Evolutionary conservation across 352 stramenopile species (phyloP), one percentile per base, ranked within the genome.

Genomic region (Globisporangium heterothallicum): DNA sequence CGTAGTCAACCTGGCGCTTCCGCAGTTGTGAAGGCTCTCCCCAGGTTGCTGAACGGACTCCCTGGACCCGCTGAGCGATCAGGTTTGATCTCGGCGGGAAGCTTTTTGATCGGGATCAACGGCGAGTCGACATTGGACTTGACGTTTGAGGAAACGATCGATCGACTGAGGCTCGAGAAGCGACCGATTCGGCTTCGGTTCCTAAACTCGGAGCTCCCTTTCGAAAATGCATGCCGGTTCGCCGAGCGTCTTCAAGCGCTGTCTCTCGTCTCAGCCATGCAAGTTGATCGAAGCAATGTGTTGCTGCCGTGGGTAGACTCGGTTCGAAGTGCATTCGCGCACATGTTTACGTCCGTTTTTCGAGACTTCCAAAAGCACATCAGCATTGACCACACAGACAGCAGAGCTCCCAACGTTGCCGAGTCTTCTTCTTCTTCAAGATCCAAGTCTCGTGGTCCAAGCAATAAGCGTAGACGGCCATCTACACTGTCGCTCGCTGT

Each of bases 51-150:
- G 0, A 83, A 83, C 35, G 78, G 81, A 9, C 61, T 83, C 8
- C 55, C 72, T 16, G 81, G 81, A 3, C 76, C 81, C 30, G 78
- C 81, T 0, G 81, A 87, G 49, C 65, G 74, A 7, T 88, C 77
- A 0, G 67, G 66, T 0, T 29, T 77, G 1, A 73, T 90, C 22
- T 59, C 54, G 8, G 40, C 69, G 9, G 78, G 81, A 4, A 88
- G 76, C 45, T 83, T 84, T 46, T 59, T 92, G 19, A 64, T 87
- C 16, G 76, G 62, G 12, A 85, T 92, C 61, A 92, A 92, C 43
- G 76, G 78, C 6, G 58, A 74, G 16, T 83, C 78, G 19, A 83
- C 75, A 8, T 42, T 87, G 8, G 72, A 88, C 18, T 47, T 78
- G 36, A 85, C 68, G 1, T 86, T 88, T 35, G 63, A 79, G 21